phyloP scores from a whole-genome alignment of 768 basidiomycete species.

The Tricholoma terreum region DNA sequence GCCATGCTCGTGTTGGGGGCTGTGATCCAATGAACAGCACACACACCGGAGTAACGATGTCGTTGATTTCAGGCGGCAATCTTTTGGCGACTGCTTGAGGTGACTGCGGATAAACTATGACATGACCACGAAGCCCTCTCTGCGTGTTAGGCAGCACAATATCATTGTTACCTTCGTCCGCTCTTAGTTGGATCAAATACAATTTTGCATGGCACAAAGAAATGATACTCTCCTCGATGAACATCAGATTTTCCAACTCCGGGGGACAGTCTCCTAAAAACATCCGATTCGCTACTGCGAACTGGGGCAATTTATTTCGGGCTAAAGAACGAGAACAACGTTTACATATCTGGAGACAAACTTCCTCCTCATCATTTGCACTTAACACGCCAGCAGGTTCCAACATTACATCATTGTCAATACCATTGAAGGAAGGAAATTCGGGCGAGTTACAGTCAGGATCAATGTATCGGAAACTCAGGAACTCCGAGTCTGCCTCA shows the following conservation, averaged over 20 bases:
- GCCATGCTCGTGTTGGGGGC: background rate
- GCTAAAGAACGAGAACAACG: background rate
- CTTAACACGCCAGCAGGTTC: background rate
- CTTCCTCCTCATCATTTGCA: background rate
- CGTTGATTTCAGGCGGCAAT: background rate
- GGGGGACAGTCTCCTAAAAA: background rate
- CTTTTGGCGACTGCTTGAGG: background rate
- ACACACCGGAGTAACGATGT: background rate
- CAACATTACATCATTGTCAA: too few species aligned
- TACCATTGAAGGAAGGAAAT: too few species aligned
- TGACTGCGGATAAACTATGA: background rate
- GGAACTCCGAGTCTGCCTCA: too few species aligned
- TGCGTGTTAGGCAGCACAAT: background rate
- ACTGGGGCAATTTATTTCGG: background rate
- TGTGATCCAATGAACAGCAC: background rate
- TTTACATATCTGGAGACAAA: background rate
- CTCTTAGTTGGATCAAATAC: background rate
- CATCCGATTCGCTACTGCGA: background rate
- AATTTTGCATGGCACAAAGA: background rate
- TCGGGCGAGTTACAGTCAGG: too few species aligned
- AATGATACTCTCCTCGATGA: background rate
- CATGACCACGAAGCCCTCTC: background rate
- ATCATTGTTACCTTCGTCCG: background rate
- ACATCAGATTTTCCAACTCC: background rate
- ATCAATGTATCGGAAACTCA: too few species aligned